A percentile compares a stretch with the other conserved stretches of the same genome.
These are phyloP conservation scores for Dactylonectria macrodidyma DNA, from an alignment of 2,329 filamentous ascomycete genomes.

Conservation along the genomic window DNA sequence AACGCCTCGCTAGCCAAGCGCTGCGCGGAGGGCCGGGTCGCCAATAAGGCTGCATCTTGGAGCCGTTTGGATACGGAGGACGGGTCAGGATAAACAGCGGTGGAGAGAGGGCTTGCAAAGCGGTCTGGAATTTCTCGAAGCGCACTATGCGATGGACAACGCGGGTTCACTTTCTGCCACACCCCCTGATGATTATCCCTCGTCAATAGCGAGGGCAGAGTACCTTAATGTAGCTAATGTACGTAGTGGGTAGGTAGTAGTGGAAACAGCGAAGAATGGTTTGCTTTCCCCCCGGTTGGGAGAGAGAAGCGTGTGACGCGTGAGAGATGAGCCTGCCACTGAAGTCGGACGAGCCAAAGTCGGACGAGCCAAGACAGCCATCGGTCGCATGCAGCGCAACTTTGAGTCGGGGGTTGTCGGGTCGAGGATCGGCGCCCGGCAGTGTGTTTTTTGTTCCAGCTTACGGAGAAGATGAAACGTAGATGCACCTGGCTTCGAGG, in stretches of 20 bases:
- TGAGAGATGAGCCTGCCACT: not conserved
- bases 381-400: constrained; percentile 25
- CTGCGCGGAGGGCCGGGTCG: not conserved
- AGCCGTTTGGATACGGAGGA: not conserved
- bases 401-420: constrained; percentile 26
- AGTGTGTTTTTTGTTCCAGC: not conserved
- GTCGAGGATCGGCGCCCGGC: not conserved
- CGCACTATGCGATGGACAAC: constrained; percentile 15
- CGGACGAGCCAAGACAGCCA: constrained; percentile 22
- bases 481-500: not conserved
- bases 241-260: constrained; percentile 3
- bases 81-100: constrained; percentile 18
- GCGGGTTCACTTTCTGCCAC: constrained; percentile 14
- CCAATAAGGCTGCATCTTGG: not conserved
- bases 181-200: constrained; percentile 7
- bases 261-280: not conserved
- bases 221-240: constrained; percentile 9
- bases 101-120: constrained; percentile 11
- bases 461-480: not conserved
- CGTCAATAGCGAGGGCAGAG: not conserved
- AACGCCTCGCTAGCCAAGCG: constrained; percentile 19
- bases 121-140: constrained; percentile 18
- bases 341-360: constrained; percentile 12
- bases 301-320: constrained; percentile 3
- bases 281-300: not conserved